Evolutionary conservation across 2,329 filamentous ascomycete species (phyloP), one percentile per base, ranked within the genome.

Genomic region (Claviceps quebecensis): DNA sequence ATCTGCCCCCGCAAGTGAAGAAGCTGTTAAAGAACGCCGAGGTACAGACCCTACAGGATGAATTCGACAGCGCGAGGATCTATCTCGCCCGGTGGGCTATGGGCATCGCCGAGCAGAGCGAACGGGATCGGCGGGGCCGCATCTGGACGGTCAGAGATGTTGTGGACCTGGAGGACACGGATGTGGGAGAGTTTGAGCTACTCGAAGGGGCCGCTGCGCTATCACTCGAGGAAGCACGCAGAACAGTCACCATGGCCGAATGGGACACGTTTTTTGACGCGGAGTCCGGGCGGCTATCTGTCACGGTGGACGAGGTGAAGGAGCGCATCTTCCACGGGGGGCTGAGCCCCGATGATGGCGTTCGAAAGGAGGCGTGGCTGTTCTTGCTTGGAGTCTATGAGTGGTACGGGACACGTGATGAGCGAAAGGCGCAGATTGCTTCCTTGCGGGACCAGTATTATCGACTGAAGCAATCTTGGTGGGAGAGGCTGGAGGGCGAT

Each of bases 11-110:
- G 0, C 91, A 96, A 65, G 80, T 98, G 36, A 78, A 84, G 61
- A 79, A 87, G 48, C 67, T 98, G 59, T 80, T 98, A 66, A 83
- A 81, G 62, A 96, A 94, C 57, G 90, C 90, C 0, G 90, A 98
- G 62, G 89, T 98, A 0, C 90, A 96, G 70, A 96, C 87, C 0
- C 67, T 98, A 22, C 90, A 96, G 63, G 90, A 97, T 54, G 94
- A 98, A 63, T 98, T 96, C 60, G 94, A 98, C 71, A 95, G 89
- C 60, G 93, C 94, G 4, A 80, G 93, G 56, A 76, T 98, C 54
- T 98, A 98, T 63, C 75, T 98, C 40, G 93, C 93, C 22, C 78
- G 93, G 56, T 98, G 93, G 93, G 93, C 93, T 2, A 97, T 98
- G 93, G 89, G 89, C 7, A 95, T 98, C 56, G 90, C 93, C 0